These are phyloP conservation scores for Phlyctochytrium bullatum DNA, from an alignment of 192 early-diverging fungal genomes.

Conservation along the genomic window DNA sequence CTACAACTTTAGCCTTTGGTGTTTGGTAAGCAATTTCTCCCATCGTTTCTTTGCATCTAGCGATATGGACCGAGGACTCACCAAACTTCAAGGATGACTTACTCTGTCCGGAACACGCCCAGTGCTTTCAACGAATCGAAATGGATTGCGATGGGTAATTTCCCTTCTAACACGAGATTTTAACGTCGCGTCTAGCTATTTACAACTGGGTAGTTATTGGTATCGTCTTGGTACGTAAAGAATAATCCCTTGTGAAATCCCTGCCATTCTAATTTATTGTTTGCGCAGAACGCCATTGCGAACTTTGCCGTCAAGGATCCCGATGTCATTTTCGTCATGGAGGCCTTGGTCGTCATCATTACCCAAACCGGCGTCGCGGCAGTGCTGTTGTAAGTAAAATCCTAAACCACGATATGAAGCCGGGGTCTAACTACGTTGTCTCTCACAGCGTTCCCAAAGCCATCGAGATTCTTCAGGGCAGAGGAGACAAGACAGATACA, in stretches of 20 bases:
- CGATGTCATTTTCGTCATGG: slow-evolving; percentile 5
- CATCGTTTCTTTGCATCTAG: too few relatives aligned
- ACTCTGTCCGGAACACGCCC: slow-evolving; percentile 10
- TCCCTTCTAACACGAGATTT: too few relatives aligned
- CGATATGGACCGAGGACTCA: too few relatives aligned
- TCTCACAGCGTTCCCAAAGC: not conserved
- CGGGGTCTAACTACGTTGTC: not conserved
- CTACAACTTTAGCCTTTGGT: not conserved
- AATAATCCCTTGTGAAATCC: too few relatives aligned
- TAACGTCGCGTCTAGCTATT: too few relatives aligned
- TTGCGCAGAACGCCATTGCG: slow-evolving; percentile 1
- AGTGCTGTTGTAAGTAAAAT: slow-evolving; percentile 3
- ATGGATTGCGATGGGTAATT: slow-evolving; percentile 10
- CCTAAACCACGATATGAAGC: not conserved
- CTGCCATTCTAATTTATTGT: too few relatives aligned
- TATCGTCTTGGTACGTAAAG: slow-evolving; percentile 5
- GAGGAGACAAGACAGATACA: not conserved
- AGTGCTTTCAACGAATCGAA: slow-evolving; percentile 12
- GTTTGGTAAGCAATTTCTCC: too few relatives aligned
- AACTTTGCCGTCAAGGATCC: slow-evolving; percentile 8
- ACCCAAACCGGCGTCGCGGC: not conserved
- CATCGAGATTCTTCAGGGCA: not conserved
- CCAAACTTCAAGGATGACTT: too few relatives aligned
- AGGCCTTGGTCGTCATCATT: not conserved
- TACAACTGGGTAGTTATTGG: slow-evolving; percentile 7